Evolutionary conservation across 2,329 filamentous ascomycete species (phyloP), one percentile per base, ranked within the genome.

Genomic region (Colletotrichum sp.): DNA sequence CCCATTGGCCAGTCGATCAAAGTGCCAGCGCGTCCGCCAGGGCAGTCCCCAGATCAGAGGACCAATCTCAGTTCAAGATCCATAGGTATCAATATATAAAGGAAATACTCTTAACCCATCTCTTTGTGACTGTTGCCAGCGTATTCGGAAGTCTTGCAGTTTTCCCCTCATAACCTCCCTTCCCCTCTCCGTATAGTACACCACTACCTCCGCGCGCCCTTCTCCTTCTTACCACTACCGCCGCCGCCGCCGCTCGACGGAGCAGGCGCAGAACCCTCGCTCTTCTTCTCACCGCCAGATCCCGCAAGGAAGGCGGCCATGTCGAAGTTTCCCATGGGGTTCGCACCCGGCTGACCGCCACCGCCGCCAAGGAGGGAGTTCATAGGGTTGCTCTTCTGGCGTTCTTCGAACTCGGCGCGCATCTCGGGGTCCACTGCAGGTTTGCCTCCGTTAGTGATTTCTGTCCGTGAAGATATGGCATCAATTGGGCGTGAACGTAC

Each of bases 371-470:
- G 87, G 79, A 92, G 80, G 82, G 90, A 88, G 76, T 89, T 89
- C 78, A 96, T 87, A 2, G 94, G 92, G 78, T 92, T 93, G 77
- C 91, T 91, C 86, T 96, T 95, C 84, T 97, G 95, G 81, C 95
- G 93, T 81, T 95, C 94, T 83, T 98, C 96, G 82, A 97, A 98
- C 83, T 98, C 97, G 80, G 95, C 95, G 80, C 93, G 93, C 86
- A 95, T 94, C 85, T 99, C 97, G n/a, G 95, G 95, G 83, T 98
- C 97, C 96, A 99, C 96, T 98, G 81, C 12, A 34, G 12, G 14
- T 43, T 28, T 24, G 36, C 70, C 59, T 77, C 67, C 68, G 18
- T 64, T 32, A 28, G 59, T 69, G 30, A 62, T 38, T n/a, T n/a
- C 43, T 26, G 32, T 69, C 30, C 24, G n/a, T 26, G 12, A 14